Base-by-base conservation (phyloP, 2,329 filamentous ascomycete genomes). In the Meredithiella fracta region DNA sequence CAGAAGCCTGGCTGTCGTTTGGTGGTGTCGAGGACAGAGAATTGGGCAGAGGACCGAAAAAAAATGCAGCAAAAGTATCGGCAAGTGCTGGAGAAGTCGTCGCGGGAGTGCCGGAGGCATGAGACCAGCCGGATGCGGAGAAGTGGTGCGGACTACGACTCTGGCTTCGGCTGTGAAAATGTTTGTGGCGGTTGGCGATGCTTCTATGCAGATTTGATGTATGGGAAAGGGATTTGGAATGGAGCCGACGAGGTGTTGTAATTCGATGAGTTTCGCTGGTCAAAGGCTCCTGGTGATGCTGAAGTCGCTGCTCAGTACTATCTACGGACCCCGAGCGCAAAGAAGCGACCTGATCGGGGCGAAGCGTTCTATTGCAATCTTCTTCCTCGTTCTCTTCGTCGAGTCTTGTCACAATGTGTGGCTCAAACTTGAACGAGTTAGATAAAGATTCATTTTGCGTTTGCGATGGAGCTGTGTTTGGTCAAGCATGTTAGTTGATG, bases 361-460 rank as follows among this genome's bases (percentile, higher is more conserved):
- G 73, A 59, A 78, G 66, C 50, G 75, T 77, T 61, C 68, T 68
- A 61, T 77, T 71, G 74, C 76, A 75, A 56, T 69, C 67, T 63
- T 74, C 70, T 62, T 64, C 66, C 53, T 76, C 73, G 62, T 72
- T 69, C 64, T 77, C 73, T 65, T 76, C 71, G 65, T 77, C 74
- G 59, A 76, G 71, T 63, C 72, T 73, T 57, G 73, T 69, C 60
- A 73, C 69, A 61, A 73, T 66, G 62, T 74, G 72, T 55, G 73
- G 67, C 58, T 74, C 70, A 63, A 75, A 76, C 65, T 75, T 78
- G 63, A 71, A 64, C 61, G 72, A 68, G 63, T 78, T 74, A 65
- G 72, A 70, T 62, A 70, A 65, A 64, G 75, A 73, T 65, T 79
- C 77, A 67, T 75, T 72, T 71, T 74, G 69, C 70, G 75, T 72